These are phyloP conservation scores for Blumeriella jaapii DNA, from an alignment of 2,329 filamentous ascomycete species.

Conservation along the genomic window DNA sequence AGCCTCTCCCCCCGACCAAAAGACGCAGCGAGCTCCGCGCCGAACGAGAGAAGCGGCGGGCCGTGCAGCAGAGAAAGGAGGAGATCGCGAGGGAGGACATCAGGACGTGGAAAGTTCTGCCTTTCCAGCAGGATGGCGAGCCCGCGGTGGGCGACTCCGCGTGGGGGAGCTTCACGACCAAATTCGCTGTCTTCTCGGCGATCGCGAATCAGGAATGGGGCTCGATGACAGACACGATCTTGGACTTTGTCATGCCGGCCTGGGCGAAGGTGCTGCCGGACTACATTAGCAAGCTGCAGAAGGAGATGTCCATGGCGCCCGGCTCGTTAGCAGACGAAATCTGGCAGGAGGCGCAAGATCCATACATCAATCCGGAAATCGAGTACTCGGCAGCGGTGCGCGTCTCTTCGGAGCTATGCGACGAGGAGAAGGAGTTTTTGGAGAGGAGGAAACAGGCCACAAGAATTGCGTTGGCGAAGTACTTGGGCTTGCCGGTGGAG, in stretches of 20 bases:
- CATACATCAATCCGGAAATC: constrained; percentile 77
- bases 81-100: constrained; percentile 19
- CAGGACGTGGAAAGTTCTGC: constrained; percentile 16
- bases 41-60: constrained; percentile 11
- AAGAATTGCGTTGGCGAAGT: constrained; percentile 64
- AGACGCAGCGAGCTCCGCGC: constrained; percentile 18
- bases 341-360: constrained; percentile 82
- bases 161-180: constrained; percentile 23
- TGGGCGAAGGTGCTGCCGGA: constrained; percentile 71
- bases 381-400: constrained; percentile 69
- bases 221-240: constrained; percentile 45
- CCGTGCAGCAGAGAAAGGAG: constrained; percentile 16
- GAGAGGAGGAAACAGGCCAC: constrained; percentile 56
- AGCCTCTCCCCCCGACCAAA: constrained; percentile 25
- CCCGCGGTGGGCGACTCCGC: constrained; percentile 19
- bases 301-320: constrained; percentile 75
- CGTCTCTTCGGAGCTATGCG: constrained; percentile 69
- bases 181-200: constrained; percentile 35
- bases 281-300: constrained; percentile 72
- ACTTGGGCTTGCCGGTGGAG: constrained; percentile 64
- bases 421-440: constrained; percentile 70
- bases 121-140: constrained; percentile 16
- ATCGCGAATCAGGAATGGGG: constrained; percentile 45
- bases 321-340: constrained; percentile 88
- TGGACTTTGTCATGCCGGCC: constrained; percentile 63